Conservation (phyloP, 306 rosid genomes). For the Sicyos edulis region DNA sequence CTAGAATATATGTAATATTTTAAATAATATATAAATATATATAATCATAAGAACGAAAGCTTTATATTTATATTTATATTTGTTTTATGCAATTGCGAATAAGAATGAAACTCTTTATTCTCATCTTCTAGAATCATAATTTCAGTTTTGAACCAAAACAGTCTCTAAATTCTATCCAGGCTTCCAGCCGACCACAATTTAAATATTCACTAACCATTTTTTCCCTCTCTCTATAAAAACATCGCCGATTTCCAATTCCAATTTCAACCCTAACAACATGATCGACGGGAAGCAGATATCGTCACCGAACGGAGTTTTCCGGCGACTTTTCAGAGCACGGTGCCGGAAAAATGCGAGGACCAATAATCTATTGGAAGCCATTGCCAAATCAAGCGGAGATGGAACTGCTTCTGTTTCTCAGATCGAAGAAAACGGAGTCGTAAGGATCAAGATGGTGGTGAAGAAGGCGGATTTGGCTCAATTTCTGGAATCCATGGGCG, state of each 20-base stretch:
- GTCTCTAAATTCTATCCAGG: background rate
- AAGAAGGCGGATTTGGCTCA: constrained; percentile 41
- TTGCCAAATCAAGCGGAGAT: constrained; percentile 18
- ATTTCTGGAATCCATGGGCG: constrained; percentile 28
- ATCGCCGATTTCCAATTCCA: background rate
- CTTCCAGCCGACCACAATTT: background rate
- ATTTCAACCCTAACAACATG: background rate
- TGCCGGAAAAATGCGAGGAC: constrained; percentile 19
- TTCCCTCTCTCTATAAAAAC: background rate
- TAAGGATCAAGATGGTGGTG: constrained; percentile 51
- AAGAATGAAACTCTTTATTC: background rate
- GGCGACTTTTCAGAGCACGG: constrained; percentile 20
- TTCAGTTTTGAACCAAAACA: background rate
- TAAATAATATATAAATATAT: too few species aligned
- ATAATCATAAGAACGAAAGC: too few species aligned
- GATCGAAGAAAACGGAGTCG: constrained; percentile 36
- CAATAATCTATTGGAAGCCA: constrained; percentile 25
- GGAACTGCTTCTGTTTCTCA: constrained; percentile 28
- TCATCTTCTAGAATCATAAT: background rate
- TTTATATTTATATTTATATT: background rate
- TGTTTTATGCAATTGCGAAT: background rate
- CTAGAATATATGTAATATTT: too few species aligned
- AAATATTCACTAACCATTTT: background rate
- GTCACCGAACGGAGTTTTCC: constrained; percentile 26
- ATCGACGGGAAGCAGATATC: background rate